Evolutionary conservation across 2,329 filamentous ascomycete genomes (phyloP).

Genomic region (Decorospora gaudefroyi): DNA sequence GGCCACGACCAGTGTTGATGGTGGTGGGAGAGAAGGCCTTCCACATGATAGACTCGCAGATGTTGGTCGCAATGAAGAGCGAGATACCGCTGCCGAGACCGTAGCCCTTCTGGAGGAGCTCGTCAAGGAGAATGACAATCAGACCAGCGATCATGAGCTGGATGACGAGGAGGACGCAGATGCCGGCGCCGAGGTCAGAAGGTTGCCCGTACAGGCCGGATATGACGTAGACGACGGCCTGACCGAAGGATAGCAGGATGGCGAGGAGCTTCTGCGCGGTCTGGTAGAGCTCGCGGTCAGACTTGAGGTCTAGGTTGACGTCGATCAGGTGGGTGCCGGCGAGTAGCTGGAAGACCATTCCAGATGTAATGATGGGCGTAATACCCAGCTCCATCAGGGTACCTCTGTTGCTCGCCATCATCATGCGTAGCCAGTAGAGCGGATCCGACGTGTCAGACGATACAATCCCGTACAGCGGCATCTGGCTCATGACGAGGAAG

Average conservation of each 20-base stretch:
- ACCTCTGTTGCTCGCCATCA: slow-evolving; percentile 98
- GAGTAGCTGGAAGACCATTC: slow-evolving; percentile 99
- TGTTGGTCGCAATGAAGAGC: slow-evolving; percentile 99
- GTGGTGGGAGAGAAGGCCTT: slow-evolving; percentile 99
- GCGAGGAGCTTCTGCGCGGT: slow-evolving; percentile 92
- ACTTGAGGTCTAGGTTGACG: slow-evolving; percentile 99
- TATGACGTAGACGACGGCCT: slow-evolving; percentile 97
- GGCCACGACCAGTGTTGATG: slow-evolving; percentile 98
- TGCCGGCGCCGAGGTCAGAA: slow-evolving; percentile 93
- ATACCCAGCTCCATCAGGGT: slow-evolving; percentile 95
- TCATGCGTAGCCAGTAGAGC: slow-evolving; percentile 99
- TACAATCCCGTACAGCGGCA: slow-evolving; percentile 95
- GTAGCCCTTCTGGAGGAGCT: slow-evolving; percentile 99
- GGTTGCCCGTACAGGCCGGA: slow-evolving; percentile 92
- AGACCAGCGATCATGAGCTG: slow-evolving; percentile 97
- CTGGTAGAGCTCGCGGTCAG: slow-evolving; percentile 99
- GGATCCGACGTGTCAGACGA: slow-evolving; percentile 95
- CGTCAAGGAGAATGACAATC: slow-evolving; percentile 98
- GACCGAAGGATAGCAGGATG: slow-evolving; percentile 96
- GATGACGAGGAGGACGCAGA: slow-evolving; percentile 96
- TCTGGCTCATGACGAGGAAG: slow-evolving; percentile 99
- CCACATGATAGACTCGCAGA: slow-evolving; percentile 99
- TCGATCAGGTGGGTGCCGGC: slow-evolving; percentile 99
- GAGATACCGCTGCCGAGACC: slow-evolving; percentile 98
- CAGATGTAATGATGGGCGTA: slow-evolving; percentile 98